These are phyloP conservation scores for Berkeleyomyces basicola DNA, from an alignment of 2,329 filamentous ascomycete species.

Conservation along the genomic window DNA sequence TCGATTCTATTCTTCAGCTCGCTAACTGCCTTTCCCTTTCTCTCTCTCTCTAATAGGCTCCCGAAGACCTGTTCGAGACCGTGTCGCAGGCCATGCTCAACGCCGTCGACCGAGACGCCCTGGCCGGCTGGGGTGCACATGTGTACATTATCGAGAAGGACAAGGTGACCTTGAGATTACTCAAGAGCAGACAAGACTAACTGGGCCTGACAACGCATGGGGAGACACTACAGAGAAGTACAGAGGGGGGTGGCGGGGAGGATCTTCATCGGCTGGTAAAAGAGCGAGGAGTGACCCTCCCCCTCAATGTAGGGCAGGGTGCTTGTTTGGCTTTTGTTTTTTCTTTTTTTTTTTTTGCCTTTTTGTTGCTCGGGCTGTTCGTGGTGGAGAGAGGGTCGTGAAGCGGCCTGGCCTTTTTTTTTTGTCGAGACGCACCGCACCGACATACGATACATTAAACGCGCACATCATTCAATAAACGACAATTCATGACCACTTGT, in stretches of 20 bases:
- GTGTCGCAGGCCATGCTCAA: slow-evolving; percentile 92
- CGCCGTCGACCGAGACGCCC: slow-evolving; percentile 87
- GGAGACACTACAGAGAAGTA: background rate
- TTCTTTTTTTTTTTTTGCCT: too few relatives aligned
- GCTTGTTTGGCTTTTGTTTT: too few relatives aligned
- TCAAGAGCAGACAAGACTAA: slow-evolving; percentile 95
- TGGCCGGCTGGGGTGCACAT: slow-evolving; percentile 95
- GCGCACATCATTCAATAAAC: slow-evolving; percentile 11
- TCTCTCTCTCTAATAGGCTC: slow-evolving; percentile 35
- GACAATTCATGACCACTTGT: slow-evolving; percentile 11
- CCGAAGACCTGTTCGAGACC: slow-evolving; percentile 95
- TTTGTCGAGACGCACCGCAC: background rate
- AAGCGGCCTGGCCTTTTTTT: background rate
- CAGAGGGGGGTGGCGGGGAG: slow-evolving; percentile 4
- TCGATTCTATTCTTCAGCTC: background rate
- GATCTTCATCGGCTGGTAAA: background rate
- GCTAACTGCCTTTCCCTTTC: background rate
- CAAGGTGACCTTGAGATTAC: slow-evolving; percentile 96
- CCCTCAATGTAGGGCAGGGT: background rate
- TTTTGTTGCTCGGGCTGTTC: background rate
- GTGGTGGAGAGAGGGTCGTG: background rate
- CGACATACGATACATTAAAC: background rate
- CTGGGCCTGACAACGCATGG: slow-evolving; percentile 3
- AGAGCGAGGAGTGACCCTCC: background rate
- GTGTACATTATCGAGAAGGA: slow-evolving; percentile 99